Base-by-base conservation (phyloP, 345 rosid species). In the Pelargonium nanum region DNA sequence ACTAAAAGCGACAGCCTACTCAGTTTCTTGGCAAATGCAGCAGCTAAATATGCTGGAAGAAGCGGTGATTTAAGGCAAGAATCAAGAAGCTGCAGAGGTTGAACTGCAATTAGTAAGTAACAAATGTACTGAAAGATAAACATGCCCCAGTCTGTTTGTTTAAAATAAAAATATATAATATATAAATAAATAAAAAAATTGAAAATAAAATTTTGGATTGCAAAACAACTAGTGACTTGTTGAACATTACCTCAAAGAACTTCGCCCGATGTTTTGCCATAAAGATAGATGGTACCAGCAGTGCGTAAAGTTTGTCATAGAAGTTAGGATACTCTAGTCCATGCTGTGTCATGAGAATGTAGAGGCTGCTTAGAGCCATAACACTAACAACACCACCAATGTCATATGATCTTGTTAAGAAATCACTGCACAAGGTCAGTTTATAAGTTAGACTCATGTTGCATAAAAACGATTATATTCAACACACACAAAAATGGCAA, bases 31-130 rank as follows among this genome's bases (percentile, higher is more conserved):
- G 85, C 79, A 76, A 89, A 93, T 52, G 96, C 83, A 79, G 99
- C 94, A 72, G 99, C 97, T 66, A 93, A 74, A 70, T 89, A 93
- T 61, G 91, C 99, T 52, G 96, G 99, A 77, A 89, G 97, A 79
- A 93, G 83, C n/a, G 96, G 78, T 12, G 96, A 89, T 74, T 83
- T 85, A 59, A 93, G 83, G 79, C 97, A 93, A 68, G 94, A 70
- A 72, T 89, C 97, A 76, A 93, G 88, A 67, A 93, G 94, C 99
- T 89, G 85, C 81, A 78, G 25, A 62, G 60, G 65, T 73, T 21
- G 12, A 59, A 59, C 8, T 19, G 22, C 30, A 34, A 53, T 48
- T 44, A 24, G 65, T 62, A 22, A 62, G 28, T 22, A 53, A 25
- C n/a, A n/a, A n/a, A n/a, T 6, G n/a, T 17, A 23, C 12, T 13